Percentiles rank a stretch among this genome's conserved stretches.
Conservation (phyloP, 2,329 filamentous ascomycete species). For the Ophidiomyces ophidiicola region DNA sequence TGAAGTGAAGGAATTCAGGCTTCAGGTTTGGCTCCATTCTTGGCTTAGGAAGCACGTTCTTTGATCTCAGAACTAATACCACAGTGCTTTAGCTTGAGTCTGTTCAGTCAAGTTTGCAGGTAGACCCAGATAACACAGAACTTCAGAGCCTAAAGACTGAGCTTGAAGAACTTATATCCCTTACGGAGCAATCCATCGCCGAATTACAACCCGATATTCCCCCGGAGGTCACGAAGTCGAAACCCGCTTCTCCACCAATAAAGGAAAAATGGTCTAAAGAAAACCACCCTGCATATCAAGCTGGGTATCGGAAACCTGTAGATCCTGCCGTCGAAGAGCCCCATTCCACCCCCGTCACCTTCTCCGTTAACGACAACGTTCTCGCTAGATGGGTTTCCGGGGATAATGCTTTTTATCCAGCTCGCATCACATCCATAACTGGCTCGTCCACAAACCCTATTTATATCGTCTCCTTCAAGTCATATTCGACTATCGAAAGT, state of each 20-base stretch:
- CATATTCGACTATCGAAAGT: conserved; percentile 69
- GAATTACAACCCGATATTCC: conserved; percentile 57
- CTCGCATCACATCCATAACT: conserved; percentile 84
- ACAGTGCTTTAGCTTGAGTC: conserved; percentile 54
- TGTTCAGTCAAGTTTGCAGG: conserved; percentile 60
- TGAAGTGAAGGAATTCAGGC: conserved; percentile 48
- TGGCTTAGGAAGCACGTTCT: background rate
- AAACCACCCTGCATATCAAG: conserved; percentile 65
- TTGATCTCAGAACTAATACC: background rate
- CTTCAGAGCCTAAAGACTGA: conserved; percentile 66
- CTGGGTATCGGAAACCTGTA: conserved; percentile 41
- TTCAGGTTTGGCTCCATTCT: conserved; percentile 35
- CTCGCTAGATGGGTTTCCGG: conserved; percentile 83
- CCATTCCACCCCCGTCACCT: conserved; percentile 44
- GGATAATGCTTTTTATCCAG: conserved; percentile 82
- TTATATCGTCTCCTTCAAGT: conserved; percentile 91
- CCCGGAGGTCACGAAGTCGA: conserved; percentile 29
- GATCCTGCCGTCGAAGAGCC: conserved; percentile 40
- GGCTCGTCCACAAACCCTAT: conserved; percentile 83
- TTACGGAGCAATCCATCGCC: conserved; percentile 67
- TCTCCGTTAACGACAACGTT: conserved; percentile 79
- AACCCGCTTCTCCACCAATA: conserved; percentile 41
- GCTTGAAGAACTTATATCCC: conserved; percentile 67
- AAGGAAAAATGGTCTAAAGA: conserved; percentile 68
- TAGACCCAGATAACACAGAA: conserved; percentile 68